Conservation (phyloP, 2,329 filamentous ascomycete species). For the Sclerotiophoma versabilis region DNA sequence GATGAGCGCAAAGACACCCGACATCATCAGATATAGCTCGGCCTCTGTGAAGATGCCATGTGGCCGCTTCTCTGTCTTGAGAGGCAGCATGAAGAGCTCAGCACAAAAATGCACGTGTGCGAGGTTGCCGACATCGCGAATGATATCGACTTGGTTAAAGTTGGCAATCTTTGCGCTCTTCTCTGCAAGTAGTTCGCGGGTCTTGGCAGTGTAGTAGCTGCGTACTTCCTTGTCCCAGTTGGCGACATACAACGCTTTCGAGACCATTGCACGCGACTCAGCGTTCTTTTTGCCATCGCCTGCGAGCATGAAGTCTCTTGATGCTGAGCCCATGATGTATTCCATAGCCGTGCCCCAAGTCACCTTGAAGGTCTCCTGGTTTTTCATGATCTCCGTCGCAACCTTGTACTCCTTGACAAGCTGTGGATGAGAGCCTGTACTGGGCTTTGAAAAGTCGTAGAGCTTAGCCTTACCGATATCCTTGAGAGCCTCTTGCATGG, state of each 20-base stretch:
- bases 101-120: conserved; percentile 63
- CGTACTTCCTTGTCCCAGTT: conserved; percentile 71
- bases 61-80: conserved; percentile 61
- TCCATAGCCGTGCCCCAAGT: conserved; percentile 70
- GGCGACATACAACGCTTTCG: conserved; percentile 65
- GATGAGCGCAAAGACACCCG: conserved; percentile 60
- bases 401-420: conserved; percentile 68
- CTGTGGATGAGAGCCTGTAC: conserved; percentile 52
- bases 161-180: conserved; percentile 71
- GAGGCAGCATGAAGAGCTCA: conserved; percentile 62
- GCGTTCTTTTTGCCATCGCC: conserved; percentile 45
- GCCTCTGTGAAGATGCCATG: conserved; percentile 61
- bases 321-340: conserved; percentile 66
- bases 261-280: conserved; percentile 46
- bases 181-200: conserved; percentile 66
- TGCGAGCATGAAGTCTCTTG: conserved; percentile 63
- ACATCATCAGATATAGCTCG: conserved; percentile 62
- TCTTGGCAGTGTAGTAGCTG: conserved; percentile 71
- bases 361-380: conserved; percentile 67
- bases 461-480: conserved; percentile 70
- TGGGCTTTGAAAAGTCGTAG: conserved; percentile 73
- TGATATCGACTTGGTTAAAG: conserved; percentile 73
- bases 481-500: conserved; percentile 75
- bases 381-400: conserved; percentile 67
- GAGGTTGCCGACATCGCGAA: conserved; percentile 63